Evolutionary conservation across 192 early-diverging fungal genomes (phyloP), one percentile per base, ranked within the genome.

Genomic region (Backusella luteola): DNA sequence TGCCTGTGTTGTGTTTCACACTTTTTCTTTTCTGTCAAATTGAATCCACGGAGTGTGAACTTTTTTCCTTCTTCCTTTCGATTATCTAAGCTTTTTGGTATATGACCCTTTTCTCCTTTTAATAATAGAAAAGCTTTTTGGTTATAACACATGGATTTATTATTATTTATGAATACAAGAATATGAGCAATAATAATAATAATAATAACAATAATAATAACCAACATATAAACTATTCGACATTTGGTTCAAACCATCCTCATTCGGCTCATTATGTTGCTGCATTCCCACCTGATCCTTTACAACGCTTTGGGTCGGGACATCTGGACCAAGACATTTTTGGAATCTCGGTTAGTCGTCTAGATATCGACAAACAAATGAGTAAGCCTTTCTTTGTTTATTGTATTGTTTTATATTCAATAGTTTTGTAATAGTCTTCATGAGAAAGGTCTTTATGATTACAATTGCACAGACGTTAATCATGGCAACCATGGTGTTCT

Each of bases 281-380:
- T 11, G 70, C 34, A 21, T 26, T 34, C 34, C 49, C 35, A 4
- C 29, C 56, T 19, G 70, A 77, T 67, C 63, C 63, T 12, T 53
- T 80, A 15, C 34, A 63, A 38, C 41, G 79, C 14, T 80, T 53
- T 75, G 59, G 69, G 21, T 80, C 79, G 15, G 74, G 79, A 21
- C 70, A 80, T 56, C 53, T 56, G 73, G 72, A 69, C 39, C 73
- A 76, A 35, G 75, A 80, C 67, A 46, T 80, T 36, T 80, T 80
- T 73, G 79, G 79, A 42, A 68, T 76, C 36, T 52, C 74, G 29
- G 75, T 80, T 52, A 66, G 44, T 46, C 67, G 75, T 42, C 63
- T 49, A 19, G 23, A 70, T n/a, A 15, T 80, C 12, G 44, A 71
- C 26, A 67, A 66, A 19, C 79, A 80, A 73, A 80, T 80, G 79